Percentiles rank a stretch among this genome's conserved stretches.
These are phyloP conservation scores for Colletotrichum caudatum DNA, from an alignment of 2,329 filamentous ascomycete genomes.

Conservation along the genomic window DNA sequence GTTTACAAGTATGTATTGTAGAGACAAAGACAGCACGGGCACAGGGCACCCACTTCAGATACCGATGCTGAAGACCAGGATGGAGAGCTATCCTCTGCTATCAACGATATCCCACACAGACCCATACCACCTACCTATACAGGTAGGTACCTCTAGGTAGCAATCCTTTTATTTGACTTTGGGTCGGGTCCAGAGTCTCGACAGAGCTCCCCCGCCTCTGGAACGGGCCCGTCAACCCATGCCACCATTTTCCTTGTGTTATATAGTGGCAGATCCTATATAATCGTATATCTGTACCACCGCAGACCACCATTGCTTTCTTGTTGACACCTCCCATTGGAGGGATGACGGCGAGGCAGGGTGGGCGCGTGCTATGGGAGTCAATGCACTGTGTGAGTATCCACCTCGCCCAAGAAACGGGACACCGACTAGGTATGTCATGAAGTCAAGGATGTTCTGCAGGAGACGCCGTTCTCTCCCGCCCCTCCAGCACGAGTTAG, in stretches of 20 bases:
- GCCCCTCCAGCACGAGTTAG: constrained; percentile 35
- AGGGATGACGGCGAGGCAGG: not conserved
- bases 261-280: constrained; percentile 13
- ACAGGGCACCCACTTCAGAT: not conserved
- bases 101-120: constrained; percentile 3
- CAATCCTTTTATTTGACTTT: not conserved
- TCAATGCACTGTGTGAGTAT: constrained; percentile 39
- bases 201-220: constrained; percentile 1
- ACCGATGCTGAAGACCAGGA: constrained; percentile 1
- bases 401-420: constrained; percentile 26
- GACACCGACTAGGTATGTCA: not conserved
- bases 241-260: constrained; percentile 12
- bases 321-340: constrained; percentile 19
- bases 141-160: too few relatives aligned
- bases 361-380: constrained; percentile 34
- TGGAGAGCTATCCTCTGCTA: constrained; percentile 7
- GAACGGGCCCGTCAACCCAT: constrained; percentile 4
- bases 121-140: too few relatives aligned
- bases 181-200: not conserved
- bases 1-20: not conserved
- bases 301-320: constrained; percentile 12
- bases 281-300: constrained; percentile 13
- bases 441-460: constrained; percentile 36
- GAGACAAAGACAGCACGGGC: not conserved
- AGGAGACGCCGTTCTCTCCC: constrained; percentile 38